Base-by-base conservation (phyloP, 2,329 filamentous ascomycete species). In the Seiridium unicorne region DNA sequence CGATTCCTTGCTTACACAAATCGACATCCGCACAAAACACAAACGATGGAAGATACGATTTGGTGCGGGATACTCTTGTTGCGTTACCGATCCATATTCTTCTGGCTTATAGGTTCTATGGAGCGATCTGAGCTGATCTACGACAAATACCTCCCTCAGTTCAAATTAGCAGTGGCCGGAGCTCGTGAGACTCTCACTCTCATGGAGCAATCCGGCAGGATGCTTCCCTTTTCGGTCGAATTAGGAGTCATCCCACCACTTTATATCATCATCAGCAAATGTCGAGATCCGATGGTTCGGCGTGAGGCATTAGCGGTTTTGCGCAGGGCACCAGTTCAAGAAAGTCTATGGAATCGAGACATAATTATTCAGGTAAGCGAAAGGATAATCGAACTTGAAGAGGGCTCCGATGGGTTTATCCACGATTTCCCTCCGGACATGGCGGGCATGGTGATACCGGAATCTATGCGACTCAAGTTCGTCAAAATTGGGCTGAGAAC, bases 261-360 rank as follows among this genome's bases (percentile, higher is more conserved):
- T 3, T 55, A 40, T 35, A 38, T 55, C 53, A 55, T 44, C 4
- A 35, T 44, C 38, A 36, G n/a, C 11, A 55, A 55, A 35, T 55
- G 53, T 18, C 35, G 53, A 35, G n/a, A 55, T 44, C 53, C 53
- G 10, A n/a, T 31, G 18, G 18, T 55, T 26, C 53, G 53, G 5
- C 53, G 53, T 32, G 31, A 31, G 42, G 53, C 53, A 18, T 35
- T 55, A 26, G 53, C 10, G 10, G 36, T 55, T 8, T 18, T 55
- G n/a, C 35, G 38, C n/a, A 32, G 53, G 6, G 53, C 53, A 8
- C 53, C 53, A n/a, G 38, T 35, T 10, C 53, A 55, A 18, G 53
- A 55, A 44, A 38, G 53, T n/a, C 53, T 55, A 9, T 55, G 53
- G 53, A 55, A 55, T 18, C 35, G 53, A 8, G 38, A 42, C 53